Conservation (phyloP, 2,329 filamentous ascomycete genomes). For the Trichoderma semiorbis region DNA sequence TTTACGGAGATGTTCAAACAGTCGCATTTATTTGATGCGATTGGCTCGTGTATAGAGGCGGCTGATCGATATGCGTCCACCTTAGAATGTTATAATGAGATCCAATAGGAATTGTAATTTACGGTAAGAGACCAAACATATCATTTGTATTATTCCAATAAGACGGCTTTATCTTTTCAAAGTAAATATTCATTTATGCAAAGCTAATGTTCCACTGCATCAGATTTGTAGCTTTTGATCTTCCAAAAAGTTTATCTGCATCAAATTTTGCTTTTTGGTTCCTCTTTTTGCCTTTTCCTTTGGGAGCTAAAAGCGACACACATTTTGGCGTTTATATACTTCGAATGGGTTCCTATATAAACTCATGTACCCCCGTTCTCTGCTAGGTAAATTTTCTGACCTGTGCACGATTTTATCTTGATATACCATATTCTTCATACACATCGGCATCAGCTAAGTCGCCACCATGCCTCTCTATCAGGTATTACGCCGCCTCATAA, state of each 20-base stretch:
- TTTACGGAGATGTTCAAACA: slow-evolving; percentile 11
- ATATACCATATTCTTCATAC: not conserved
- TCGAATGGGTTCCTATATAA: not conserved
- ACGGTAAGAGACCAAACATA: not conserved
- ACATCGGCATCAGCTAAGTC: not conserved
- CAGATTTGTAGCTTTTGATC: not conserved
- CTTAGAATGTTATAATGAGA: not conserved
- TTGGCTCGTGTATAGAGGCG: slow-evolving; percentile 2
- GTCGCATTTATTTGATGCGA: slow-evolving; percentile 10
- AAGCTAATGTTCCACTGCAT: not conserved
- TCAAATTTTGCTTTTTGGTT: not conserved
- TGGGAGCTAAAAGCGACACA: not conserved
- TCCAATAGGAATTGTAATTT: not conserved
- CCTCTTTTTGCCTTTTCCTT: not conserved
- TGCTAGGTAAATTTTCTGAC: not conserved
- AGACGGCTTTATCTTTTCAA: not conserved
- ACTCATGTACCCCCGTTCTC: not conserved
- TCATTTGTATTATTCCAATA: not conserved
- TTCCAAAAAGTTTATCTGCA: not conserved
- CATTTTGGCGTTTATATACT: not conserved
- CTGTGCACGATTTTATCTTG: not conserved
- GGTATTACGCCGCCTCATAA: not conserved
- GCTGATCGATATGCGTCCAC: slow-evolving; percentile 2
- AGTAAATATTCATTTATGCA: too few species aligned
- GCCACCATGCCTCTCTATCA: not conserved